Evolutionary conservation across 2,329 filamentous ascomycete species (phyloP).

Genomic region (Xylariaceae sp.): DNA sequence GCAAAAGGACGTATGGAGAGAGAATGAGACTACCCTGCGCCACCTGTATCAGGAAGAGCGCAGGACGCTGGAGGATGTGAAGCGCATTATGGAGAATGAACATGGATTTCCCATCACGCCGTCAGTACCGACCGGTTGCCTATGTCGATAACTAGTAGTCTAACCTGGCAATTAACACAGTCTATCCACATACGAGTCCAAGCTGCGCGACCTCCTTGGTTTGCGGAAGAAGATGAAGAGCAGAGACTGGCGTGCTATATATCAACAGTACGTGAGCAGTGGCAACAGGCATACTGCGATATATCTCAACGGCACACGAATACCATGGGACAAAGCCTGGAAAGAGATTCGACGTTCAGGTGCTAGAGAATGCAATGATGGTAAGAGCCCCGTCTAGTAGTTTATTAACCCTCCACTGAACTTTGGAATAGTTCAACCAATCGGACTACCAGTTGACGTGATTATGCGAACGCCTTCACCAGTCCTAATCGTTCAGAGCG

Average conservation of each 20-base stretch:
- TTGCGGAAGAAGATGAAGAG: slow-evolving; percentile 13
- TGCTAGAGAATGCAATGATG: background rate
- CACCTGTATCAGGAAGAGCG: slow-evolving; percentile 2
- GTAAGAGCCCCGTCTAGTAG: background rate
- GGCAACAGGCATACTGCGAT: background rate
- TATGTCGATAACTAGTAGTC: background rate
- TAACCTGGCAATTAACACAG: too few species aligned
- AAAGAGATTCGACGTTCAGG: slow-evolving; percentile 14
- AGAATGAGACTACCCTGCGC: background rate
- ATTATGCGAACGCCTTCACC: slow-evolving; percentile 15
- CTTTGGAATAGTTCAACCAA: background rate
- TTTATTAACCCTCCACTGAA: background rate
- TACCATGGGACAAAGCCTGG: slow-evolving; percentile 11
- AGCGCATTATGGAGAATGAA: background rate
- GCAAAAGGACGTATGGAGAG: background rate
- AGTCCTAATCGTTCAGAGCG: background rate
- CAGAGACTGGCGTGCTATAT: background rate
- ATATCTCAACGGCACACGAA: background rate
- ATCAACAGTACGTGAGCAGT: slow-evolving; percentile 7
- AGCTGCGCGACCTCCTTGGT: slow-evolving; percentile 4
- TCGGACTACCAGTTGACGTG: slow-evolving; percentile 1
- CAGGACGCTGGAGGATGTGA: background rate
- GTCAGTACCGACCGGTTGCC: background rate
- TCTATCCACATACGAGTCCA: slow-evolving; percentile 9
- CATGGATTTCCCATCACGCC: background rate